phyloP scores from a whole-genome alignment of 495 filamentous ascomycete species.

The Bacidia gigantensis region DNA sequence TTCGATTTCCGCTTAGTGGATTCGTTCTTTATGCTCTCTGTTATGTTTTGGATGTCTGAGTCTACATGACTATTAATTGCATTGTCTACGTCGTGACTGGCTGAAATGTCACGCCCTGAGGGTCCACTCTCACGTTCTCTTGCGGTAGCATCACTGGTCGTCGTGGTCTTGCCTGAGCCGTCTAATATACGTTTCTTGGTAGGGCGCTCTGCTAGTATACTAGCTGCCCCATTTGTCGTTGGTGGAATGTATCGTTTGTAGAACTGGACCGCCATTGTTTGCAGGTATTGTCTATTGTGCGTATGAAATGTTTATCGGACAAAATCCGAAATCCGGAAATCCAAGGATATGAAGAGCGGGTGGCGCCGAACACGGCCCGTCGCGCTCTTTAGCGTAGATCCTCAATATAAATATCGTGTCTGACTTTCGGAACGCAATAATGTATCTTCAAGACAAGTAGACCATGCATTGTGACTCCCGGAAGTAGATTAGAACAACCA shows the following conservation, averaged over 20 bases:
- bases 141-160: too few species aligned
- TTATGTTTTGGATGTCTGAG: too few species aligned
- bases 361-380: background rate
- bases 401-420: too few species aligned
- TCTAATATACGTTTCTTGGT: conserved; percentile 14
- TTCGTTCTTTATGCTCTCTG: background rate
- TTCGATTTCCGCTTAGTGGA: background rate
- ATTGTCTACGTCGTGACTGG: too few species aligned
- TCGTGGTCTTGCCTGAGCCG: background rate
- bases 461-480: background rate
- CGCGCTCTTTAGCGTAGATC: background rate
- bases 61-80: too few species aligned
- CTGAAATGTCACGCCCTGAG: too few species aligned
- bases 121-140: too few species aligned
- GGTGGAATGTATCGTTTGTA: conserved; percentile 40
- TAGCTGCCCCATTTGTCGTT: background rate
- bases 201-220: background rate
- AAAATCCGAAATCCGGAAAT: too few species aligned
- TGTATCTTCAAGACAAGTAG: too few species aligned
- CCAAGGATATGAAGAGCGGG: too few species aligned
- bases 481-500: background rate
- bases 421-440: too few species aligned
- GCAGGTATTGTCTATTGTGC: background rate
- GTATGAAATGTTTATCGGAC: too few species aligned
- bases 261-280: conserved; percentile 28